Percentiles rank a stretch among this genome's conserved stretches.
These are phyloP conservation scores for Boletus coccyginus DNA, from an alignment of 768 basidiomycete species.

Conservation along the genomic window DNA sequence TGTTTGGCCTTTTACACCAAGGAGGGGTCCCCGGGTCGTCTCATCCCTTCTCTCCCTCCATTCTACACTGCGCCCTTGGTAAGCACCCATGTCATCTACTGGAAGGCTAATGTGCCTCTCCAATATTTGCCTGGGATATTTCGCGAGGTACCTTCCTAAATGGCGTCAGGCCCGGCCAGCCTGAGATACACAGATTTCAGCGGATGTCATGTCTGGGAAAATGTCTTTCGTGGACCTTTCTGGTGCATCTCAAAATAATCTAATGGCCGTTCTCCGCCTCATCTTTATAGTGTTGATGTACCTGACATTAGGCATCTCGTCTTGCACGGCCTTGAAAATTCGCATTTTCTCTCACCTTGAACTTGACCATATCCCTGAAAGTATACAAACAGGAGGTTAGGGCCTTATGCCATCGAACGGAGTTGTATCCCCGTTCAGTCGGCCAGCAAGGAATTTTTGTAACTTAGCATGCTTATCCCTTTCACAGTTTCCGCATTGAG, in stretches of 20 bases:
- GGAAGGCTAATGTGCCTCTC: conserved; percentile 42
- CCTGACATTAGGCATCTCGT: conserved; percentile 14
- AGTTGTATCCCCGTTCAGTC: conserved; percentile 18
- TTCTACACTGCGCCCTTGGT: conserved; percentile 13
- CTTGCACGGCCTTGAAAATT: conserved; percentile 22
- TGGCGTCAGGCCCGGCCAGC: not conserved
- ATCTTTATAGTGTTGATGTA: conserved; percentile 21
- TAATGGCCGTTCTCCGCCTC: conserved; percentile 18
- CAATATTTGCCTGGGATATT: conserved; percentile 32
- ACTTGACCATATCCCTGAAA: conserved; percentile 35
- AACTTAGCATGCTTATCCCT: not conserved
- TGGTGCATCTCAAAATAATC: conserved; percentile 20
- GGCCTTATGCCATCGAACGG: conserved; percentile 23
- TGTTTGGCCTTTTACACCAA: conserved; percentile 40
- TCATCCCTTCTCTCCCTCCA: conserved; percentile 36
- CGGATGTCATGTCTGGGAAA: conserved; percentile 25
- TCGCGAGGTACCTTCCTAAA: conserved; percentile 16
- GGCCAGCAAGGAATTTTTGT: not conserved
- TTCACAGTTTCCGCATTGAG: not conserved
- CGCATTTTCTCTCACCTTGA: conserved; percentile 38
- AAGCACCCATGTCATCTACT: conserved; percentile 27
- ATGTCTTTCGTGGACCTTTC: conserved; percentile 30
- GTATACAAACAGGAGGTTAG: conserved; percentile 26
- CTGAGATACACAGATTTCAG: not conserved
- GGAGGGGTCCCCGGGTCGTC: conserved; percentile 32